phyloP scores from a whole-genome alignment of 2,329 filamentous ascomycete genomes.

The Alternaria incomplexa region DNA sequence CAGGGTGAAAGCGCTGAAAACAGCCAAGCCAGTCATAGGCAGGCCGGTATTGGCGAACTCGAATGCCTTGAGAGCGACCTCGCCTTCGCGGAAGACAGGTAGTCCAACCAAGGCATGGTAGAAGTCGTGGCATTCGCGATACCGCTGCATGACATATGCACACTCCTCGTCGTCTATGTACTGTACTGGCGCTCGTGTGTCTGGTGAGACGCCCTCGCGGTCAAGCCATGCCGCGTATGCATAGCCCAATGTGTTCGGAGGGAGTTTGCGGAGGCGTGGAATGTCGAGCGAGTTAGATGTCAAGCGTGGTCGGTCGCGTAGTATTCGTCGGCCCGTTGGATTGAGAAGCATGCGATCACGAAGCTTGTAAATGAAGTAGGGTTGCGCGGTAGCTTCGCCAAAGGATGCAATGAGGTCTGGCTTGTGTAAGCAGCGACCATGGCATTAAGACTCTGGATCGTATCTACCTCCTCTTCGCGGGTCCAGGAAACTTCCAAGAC shows the following conservation, averaged over 20 bases:
- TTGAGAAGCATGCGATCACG: constrained; percentile 87
- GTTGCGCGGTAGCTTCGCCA: constrained; percentile 93
- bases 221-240: constrained; percentile 93
- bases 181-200: constrained; percentile 80
- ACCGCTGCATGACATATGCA: constrained; percentile 98
- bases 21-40: constrained; percentile 90
- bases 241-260: constrained; percentile 75
- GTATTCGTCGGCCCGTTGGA: constrained; percentile 85
- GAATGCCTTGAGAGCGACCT: constrained; percentile 96
- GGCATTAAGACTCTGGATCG: neutral
- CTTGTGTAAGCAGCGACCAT: neutral
- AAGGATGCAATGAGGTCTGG: constrained; percentile 89
- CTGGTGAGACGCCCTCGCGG: constrained; percentile 88
- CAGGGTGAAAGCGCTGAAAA: constrained; percentile 72
- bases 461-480: constrained; percentile 76
- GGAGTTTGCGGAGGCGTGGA: constrained; percentile 72
- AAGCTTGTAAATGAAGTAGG: constrained; percentile 92
- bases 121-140: constrained; percentile 97
- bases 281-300: constrained; percentile 75
- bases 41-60: constrained; percentile 94
- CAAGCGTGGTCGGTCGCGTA: constrained; percentile 87
- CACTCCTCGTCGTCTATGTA: constrained; percentile 96
- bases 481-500: constrained; percentile 68
- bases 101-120: constrained; percentile 94
- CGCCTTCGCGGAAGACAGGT: constrained; percentile 90